Evolutionary conservation across 2,329 filamentous ascomycete genomes (phyloP), one percentile per base, ranked within the genome.

Genomic region (Chaetomiaceae sp.): DNA sequence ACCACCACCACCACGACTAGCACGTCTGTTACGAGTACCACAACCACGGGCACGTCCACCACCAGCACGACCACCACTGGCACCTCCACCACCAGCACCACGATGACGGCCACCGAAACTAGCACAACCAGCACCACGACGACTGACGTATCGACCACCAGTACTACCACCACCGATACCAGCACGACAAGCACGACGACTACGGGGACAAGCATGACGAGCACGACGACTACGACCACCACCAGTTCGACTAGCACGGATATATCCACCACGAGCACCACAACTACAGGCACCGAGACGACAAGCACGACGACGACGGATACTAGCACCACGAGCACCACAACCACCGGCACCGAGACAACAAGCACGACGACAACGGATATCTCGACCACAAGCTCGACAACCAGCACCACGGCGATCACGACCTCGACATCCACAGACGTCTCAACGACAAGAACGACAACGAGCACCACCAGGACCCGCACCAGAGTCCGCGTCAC

Each of bases 311-410:
- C 17, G 1, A 43, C 41, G 5, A 43, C 37, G 5, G 19, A 12
- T 4, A 39, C 19, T 4, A 23, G 39, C 17, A 41, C 16, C 9
- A 34, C 30, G 19, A 48, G 27, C 38, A 37, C 38, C 5, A 12
- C 25, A n/a, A 27, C 21, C 9, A 20, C 30, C 2, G 21, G 14
- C 3, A 45, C 34, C 23, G 12, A 34, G 10, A 51, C 42, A 16
- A 45, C 41, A 10, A 51, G 48, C 34, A 45, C 42, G 14, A 44
- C 35, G 5, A 39, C 37, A 4, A 45, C 42, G 5, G 33, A 31
- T 10, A 14, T 41, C 10, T 41, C 38, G 12, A 52, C 44, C 2
- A 39, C 44, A 2, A 51, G 40, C 20, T 27, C 35, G 20, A 47
- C 43, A 14, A 51, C 43, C n/a, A 41, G 42, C 12, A 19, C 21